phyloP scores from a whole-genome alignment of 1,139 yeast genomes.

The Kluyveromyces sp. region DNA sequence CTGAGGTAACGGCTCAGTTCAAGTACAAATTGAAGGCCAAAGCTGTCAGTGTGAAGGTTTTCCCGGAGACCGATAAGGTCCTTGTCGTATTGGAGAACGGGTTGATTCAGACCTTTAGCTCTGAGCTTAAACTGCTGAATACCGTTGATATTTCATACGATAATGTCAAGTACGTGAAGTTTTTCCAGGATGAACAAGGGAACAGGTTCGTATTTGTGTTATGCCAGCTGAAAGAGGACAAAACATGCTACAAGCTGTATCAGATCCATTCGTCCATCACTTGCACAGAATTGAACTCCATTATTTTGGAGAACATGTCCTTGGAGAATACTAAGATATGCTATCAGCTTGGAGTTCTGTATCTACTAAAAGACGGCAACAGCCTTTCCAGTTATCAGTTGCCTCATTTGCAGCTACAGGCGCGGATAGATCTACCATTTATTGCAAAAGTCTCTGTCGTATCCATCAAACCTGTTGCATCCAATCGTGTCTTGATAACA shows the following conservation, averaged over 20 bases:
- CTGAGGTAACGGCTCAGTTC: slow-evolving; percentile 21
- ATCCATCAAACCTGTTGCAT: slow-evolving; percentile 31
- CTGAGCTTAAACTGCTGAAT: slow-evolving; percentile 21
- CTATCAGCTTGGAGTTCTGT: slow-evolving; percentile 26
- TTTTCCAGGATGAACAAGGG: slow-evolving; percentile 16
- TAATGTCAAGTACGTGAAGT: slow-evolving; percentile 20
- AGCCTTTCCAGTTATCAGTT: slow-evolving; percentile 20
- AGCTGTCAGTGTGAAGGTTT: slow-evolving; percentile 30
- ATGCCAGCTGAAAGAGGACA: slow-evolving; percentile 19
- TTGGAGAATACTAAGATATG: slow-evolving; percentile 19
- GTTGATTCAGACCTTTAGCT: slow-evolving; percentile 34
- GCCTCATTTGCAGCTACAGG: slow-evolving; percentile 30
- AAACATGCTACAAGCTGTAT: slow-evolving; percentile 22
- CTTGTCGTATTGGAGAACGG: slow-evolving; percentile 42
- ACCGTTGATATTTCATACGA: slow-evolving; percentile 22
- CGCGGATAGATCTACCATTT: slow-evolving; percentile 24
- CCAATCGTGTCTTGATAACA: slow-evolving; percentile 36
- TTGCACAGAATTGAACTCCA: slow-evolving; percentile 23
- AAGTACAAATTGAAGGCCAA: slow-evolving; percentile 28
- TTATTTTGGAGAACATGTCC: slow-evolving; percentile 22
- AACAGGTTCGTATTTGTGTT: slow-evolving; percentile 19
- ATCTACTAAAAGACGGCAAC: slow-evolving; percentile 17
- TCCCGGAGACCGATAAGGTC: slow-evolving; percentile 30
- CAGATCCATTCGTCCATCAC: slow-evolving; percentile 11
- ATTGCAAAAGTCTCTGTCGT: slow-evolving; percentile 13